Base-by-base conservation (phyloP, 1,284 basidiomycete genomes). In the Puccinia hordei region DNA sequence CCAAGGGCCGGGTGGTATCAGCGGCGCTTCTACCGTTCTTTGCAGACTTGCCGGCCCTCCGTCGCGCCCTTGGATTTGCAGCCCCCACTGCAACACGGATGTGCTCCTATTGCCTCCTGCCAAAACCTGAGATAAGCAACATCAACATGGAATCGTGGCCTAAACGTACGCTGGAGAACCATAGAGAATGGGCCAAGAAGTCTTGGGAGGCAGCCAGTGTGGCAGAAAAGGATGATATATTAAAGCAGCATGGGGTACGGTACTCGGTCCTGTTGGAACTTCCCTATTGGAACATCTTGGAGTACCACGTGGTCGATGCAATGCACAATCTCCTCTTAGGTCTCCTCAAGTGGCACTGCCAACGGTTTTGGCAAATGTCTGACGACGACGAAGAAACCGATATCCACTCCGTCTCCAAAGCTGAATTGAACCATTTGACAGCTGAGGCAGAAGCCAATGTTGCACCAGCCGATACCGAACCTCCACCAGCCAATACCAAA, bases 1-100 rank as follows among this genome's bases (percentile, higher is more conserved):
- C 35, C 15, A 30, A 61, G 1, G 73, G 73, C n/a, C 38, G 73
- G 4, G 3, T 9, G 8, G 59, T 74, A 17, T 44, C 19, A 0
- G 53, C 22, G 0, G 73, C 68, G 9, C 55, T 82, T 8, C 53
- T 68, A 1, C 61, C 72, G 1, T 68, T 82, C 19, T 66, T 82
- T 27, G 73, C 51, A 10, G 82, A 82, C 30, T 73, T 82, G 35
- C 68, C 81, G 12, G 81, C 81, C 51, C 41, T 68, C 2, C 81
- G 80, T 22, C 61, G 75, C 12, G 41, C 72, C 22, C 75, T 63
- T 61, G 81, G 81, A 17, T 80, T 63, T 73, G 35, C 65, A 22
- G 15, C 17, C 13, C 55, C 63, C 35, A 65, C 30, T 22, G 46
- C 81, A 2, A 53, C 53, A 9, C 38, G 66, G 13, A 73, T 80